These are phyloP conservation scores for Orbilia brochopaga DNA, from an alignment of 2,329 filamentous ascomycete species.

Conservation along the genomic window DNA sequence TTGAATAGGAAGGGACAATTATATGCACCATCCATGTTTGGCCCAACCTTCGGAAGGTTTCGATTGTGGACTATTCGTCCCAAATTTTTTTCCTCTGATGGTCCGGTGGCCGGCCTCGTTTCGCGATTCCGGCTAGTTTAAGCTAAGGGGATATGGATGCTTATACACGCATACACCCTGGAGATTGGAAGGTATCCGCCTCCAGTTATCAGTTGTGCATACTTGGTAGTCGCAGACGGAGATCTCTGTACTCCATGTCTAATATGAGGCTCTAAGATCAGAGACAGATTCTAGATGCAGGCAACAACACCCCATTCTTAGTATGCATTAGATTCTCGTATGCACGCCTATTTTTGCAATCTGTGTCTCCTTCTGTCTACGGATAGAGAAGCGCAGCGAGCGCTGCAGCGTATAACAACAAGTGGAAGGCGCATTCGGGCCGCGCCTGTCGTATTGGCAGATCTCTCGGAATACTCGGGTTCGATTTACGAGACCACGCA, in stretches of 20 bases:
- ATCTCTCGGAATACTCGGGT: too few relatives aligned
- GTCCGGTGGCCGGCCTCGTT: too few relatives aligned
- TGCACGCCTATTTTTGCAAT: neutral
- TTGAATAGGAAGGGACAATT: too few relatives aligned
- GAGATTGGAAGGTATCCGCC: constrained; percentile 27
- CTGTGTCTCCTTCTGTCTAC: neutral
- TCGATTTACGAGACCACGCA: too few relatives aligned
- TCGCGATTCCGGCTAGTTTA: constrained; percentile 41
- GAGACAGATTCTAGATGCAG: constrained; percentile 11
- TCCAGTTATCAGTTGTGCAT: constrained; percentile 9
- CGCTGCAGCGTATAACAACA: too few relatives aligned
- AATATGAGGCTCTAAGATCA: constrained; percentile 34
- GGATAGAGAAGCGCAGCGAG: too few relatives aligned
- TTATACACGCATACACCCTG: constrained; percentile 3
- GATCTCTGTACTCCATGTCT: too few relatives aligned
- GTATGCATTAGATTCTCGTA: neutral
- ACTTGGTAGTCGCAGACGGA: constrained; percentile 29
- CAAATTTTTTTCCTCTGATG: constrained; percentile 14
- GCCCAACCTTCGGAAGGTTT: constrained; percentile 11
- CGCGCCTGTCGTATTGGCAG: too few relatives aligned
- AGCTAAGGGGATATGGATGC: too few relatives aligned
- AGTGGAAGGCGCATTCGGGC: too few relatives aligned
- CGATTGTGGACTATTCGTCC: constrained; percentile 15
- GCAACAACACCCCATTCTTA: too few relatives aligned
- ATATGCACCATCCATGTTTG: neutral